Evolutionary conservation across 2,329 filamentous ascomycete species (phyloP), one percentile per base, ranked within the genome.

Genomic region (Fusarium marasasianum): DNA sequence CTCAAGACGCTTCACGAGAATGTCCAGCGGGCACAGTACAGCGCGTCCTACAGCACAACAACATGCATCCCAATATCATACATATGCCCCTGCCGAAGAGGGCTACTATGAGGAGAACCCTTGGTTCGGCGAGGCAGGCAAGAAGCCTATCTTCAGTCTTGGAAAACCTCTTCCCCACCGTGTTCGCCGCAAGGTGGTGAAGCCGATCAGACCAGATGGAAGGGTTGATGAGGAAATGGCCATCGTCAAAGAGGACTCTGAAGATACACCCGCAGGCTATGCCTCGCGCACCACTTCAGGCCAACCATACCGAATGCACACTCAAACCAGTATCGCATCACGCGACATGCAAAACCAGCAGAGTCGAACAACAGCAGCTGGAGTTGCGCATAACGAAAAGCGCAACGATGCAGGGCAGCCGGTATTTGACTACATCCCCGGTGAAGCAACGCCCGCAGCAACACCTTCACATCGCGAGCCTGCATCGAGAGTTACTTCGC

Each of bases 61-160:
- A 10, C 50, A 71, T 37, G n/a, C 61, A 1, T 56, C 67, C 7
- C 61, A 71, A 0, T 47, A 58, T 9, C 64, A 44, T 12, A 26
- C 53, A 26, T 72, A 60, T 55, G 64, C 55, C 26, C 72, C 70
- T 3, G 76, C 77, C 0, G 68, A 75, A 13, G 73, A 74, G 50
- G 73, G 57, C 0, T 76, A 76, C 20, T 65, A 63, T 11, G 47
- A 76, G 8, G 71, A 72, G 17, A 76, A 76, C 1, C 74, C 73
- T 17, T 76, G 73, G 73, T 75, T 74, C n/a, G 64, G 64, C 5
- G 60, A 74, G 37, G 43, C 48, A 6, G 65, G 53, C 3, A 62
- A 69, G 24, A 76, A 76, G 7, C 73, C 73, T 1, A 68, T 76
- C 3, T 76, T 76, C 22, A 76, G 74, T 33, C 67, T 76, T 10